Conservation (phyloP, 164 flowering plant species). For the Echeveria elegans region DNA sequence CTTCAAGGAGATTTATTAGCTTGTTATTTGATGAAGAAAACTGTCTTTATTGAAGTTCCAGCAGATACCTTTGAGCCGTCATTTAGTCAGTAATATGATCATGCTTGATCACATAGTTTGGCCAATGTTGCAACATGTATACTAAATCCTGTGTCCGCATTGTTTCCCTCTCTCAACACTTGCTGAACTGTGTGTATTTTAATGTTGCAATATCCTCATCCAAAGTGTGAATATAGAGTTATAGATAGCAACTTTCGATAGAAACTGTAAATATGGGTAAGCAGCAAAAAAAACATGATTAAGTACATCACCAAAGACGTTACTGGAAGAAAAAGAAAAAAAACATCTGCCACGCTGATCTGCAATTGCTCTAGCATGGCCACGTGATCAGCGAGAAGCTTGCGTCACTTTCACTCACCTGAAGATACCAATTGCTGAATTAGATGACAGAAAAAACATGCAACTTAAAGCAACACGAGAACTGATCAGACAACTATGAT, state of each 20-base stretch:
- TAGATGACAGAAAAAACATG: not conserved
- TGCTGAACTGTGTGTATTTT: not conserved
- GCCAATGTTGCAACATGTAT: not conserved
- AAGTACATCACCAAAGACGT: not conserved
- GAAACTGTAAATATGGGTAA: too few species aligned
- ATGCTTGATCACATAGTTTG: too few species aligned
- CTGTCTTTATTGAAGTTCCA: too few species aligned
- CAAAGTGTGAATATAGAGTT: not conserved
- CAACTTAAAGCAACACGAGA: not conserved
- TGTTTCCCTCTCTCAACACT: not conserved
- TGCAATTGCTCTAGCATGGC: slow-evolving; percentile 40
- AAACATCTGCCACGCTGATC: not conserved
- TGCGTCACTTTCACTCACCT: slow-evolving; percentile 66
- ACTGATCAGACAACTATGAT: too few species aligned
- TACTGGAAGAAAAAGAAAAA: not conserved
- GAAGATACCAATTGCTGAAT: not conserved
- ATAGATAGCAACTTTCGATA: not conserved
- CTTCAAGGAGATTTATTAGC: not conserved
- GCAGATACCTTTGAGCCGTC: too few species aligned
- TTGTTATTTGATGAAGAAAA: not conserved
- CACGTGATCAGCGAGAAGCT: slow-evolving; percentile 70
- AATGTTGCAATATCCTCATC: too few species aligned
- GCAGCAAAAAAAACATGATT: not conserved
- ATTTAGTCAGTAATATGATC: too few species aligned
- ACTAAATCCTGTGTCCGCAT: not conserved